phyloP scores from a whole-genome alignment of 768 basidiomycete genomes.

The Lactarius hengduanensis region DNA sequence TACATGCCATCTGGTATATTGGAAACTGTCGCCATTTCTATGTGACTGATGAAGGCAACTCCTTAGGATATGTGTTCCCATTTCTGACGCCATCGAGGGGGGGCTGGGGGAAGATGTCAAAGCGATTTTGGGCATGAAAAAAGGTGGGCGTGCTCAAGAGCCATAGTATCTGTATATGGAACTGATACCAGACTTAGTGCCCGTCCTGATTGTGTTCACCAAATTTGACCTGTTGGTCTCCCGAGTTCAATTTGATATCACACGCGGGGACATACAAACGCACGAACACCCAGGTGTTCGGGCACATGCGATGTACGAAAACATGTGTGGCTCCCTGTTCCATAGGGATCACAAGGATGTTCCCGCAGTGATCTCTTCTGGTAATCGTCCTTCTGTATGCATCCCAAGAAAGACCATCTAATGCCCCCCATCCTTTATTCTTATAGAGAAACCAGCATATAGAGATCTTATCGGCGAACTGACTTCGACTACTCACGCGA shows the following conservation, averaged over 20 bases:
- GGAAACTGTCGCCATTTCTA: neutral
- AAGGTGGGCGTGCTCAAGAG: slow-evolving; percentile 1
- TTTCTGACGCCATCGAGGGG: neutral
- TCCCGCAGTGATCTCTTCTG: neutral
- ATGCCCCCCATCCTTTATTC: neutral
- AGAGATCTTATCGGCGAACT: neutral
- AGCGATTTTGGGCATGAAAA: neutral
- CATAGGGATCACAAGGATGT: neutral
- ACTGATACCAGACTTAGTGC: slow-evolving; percentile 3
- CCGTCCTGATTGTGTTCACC: slow-evolving; percentile 14
- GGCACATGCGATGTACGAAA: neutral
- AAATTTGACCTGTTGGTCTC: slow-evolving; percentile 9
- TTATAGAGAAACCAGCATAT: neutral
- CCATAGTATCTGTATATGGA: neutral
- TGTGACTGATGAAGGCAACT: neutral
- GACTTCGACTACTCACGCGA: neutral
- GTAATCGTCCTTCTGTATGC: neutral
- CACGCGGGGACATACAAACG: neutral
- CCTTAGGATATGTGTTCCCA: slow-evolving; percentile 14
- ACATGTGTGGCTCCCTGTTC: neutral
- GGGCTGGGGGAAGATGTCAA: neutral
- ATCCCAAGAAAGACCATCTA: neutral
- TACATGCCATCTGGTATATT: slow-evolving; percentile 20
- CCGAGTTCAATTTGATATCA: neutral
- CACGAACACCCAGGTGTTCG: neutral